These are phyloP conservation scores for Posidonia australis DNA, from an alignment of 106 monocot species.

Conservation along the genomic window DNA sequence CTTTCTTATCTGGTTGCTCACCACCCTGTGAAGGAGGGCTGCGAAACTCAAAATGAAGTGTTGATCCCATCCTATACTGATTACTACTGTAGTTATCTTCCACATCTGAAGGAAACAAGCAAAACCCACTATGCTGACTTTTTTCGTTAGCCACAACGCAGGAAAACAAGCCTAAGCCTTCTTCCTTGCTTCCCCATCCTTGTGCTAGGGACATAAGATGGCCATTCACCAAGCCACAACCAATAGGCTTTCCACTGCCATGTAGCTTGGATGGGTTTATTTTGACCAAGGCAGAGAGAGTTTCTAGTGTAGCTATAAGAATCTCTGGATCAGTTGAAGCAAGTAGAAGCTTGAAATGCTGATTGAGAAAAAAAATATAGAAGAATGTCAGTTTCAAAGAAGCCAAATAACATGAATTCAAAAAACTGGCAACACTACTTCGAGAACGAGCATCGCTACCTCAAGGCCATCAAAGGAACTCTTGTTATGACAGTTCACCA, in stretches of 20 bases:
- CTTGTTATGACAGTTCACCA: conserved; percentile 95
- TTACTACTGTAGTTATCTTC: conserved; percentile 42
- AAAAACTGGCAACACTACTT: background rate
- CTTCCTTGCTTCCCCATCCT: conserved; percentile 99
- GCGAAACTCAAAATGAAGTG: conserved; percentile 89
- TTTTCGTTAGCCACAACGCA: conserved; percentile 82
- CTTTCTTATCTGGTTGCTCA: conserved; percentile 18
- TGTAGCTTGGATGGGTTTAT: conserved; percentile 97
- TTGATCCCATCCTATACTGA: conserved; percentile 76
- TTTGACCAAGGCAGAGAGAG: conserved; percentile 78
- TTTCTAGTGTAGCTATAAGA: conserved; percentile 75
- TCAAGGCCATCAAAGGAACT: conserved; percentile 84
- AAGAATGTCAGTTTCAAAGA: background rate
- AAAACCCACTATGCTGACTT: conserved; percentile 65
- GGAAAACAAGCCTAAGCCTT: conserved; percentile 87
- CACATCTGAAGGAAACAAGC: conserved; percentile 64
- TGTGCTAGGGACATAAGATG: conserved; percentile 84
- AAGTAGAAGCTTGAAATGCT: conserved; percentile 92
- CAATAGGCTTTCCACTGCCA: conserved; percentile 76
- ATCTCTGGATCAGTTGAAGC: conserved; percentile 97
- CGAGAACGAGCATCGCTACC: conserved; percentile 23
- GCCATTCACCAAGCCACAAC: conserved; percentile 72
- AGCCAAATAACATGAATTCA: background rate
- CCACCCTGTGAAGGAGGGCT: conserved; percentile 16
- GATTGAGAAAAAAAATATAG: conserved; percentile 12